phyloP scores from a whole-genome alignment of 106 monocot species.

The Platanthera guangdongensis region DNA sequence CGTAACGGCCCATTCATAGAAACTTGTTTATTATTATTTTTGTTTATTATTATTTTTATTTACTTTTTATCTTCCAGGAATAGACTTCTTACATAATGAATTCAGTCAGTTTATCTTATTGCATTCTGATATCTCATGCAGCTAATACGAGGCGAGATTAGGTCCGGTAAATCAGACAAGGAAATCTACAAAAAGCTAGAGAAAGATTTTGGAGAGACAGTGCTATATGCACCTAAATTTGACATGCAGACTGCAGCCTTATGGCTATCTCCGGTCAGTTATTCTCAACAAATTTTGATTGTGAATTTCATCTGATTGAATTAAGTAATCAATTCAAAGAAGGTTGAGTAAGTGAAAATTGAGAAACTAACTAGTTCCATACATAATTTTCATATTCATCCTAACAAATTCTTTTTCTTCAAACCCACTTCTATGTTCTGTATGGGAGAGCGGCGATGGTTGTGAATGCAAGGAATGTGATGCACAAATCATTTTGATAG shows the following conservation, averaged over 20 bases:
- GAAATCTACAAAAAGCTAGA: slow-evolving; percentile 81
- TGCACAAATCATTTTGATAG: no score
- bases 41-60: no score
- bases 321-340: neutral
- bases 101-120: no score
- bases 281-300: neutral
- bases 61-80: no score
- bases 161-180: slow-evolving; percentile 68
- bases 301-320: neutral
- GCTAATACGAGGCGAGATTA: slow-evolving; percentile 80
- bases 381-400: no score
- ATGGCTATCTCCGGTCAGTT: slow-evolving; percentile 72
- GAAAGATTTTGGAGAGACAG: slow-evolving; percentile 78
- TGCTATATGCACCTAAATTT: slow-evolving; percentile 75
- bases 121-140: slow-evolving; percentile 17
- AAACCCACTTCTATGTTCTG: no score
- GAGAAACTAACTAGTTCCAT: neutral
- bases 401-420: no score
- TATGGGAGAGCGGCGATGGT: no score
- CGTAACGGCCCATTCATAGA: no score
- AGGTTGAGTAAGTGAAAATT: neutral
- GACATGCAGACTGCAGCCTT: slow-evolving; percentile 80
- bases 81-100: no score
- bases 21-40: no score
- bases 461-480: no score